Conservation (phyloP, 305 asterid genomes). For the Fraxinus floribunda region DNA sequence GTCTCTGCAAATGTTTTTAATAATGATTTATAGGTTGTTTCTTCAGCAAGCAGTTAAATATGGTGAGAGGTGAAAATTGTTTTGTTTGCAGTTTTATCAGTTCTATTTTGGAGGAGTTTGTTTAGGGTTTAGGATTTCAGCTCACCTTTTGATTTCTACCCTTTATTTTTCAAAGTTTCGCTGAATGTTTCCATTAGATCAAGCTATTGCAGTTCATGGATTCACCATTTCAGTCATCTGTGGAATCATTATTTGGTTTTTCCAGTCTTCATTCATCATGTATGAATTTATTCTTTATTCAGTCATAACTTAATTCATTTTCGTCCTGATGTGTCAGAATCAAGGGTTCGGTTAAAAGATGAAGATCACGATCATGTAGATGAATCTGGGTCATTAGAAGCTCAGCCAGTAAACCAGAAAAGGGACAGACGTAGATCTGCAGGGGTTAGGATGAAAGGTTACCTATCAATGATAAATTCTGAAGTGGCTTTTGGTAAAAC, state of each 20-base stretch:
- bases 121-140: conserved; percentile 1
- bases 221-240: conserved; percentile 1
- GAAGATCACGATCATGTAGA: conserved; percentile 59
- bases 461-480: conserved; percentile 38
- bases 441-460: conserved; percentile 46
- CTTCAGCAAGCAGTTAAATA: conserved; percentile 15
- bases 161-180: neutral
- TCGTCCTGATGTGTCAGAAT: conserved; percentile 43
- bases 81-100: conserved; percentile 13
- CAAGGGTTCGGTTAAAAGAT: conserved; percentile 44
- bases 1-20: conserved; percentile 7
- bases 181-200: conserved; percentile 6
- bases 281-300: conserved; percentile 15
- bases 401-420: conserved; percentile 42
- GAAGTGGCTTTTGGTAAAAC: conserved; percentile 47
- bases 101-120: conserved; percentile 14
- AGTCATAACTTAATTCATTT: conserved; percentile 13
- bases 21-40: conserved; percentile 13
- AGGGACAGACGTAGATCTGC: conserved; percentile 54
- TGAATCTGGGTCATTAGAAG: conserved; percentile 61
- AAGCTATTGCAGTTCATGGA: conserved; percentile 4
- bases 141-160: neutral
- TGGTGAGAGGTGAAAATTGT: conserved; percentile 19
- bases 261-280: conserved; percentile 15
- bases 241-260: conserved; percentile 11